Percentiles rank a stretch among this genome's conserved stretches.
These are phyloP conservation scores for Ogataea populi-albae DNA, from an alignment of 805 yeast genomes.

Conservation along the genomic window DNA sequence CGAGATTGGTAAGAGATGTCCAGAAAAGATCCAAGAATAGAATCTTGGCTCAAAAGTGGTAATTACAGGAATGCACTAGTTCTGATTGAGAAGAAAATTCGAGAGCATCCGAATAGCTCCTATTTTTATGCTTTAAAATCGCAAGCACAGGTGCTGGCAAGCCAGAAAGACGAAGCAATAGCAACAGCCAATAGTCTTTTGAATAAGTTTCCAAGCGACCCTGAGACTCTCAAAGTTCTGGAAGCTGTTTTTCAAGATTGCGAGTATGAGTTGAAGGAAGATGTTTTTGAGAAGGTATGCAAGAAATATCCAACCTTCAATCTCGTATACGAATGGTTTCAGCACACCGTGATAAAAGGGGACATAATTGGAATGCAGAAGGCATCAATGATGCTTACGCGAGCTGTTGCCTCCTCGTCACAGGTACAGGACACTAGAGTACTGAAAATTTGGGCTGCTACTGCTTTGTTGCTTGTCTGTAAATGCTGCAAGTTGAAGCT, in stretches of 20 bases:
- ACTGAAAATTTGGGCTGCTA: conserved; percentile 53
- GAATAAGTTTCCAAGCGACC: conserved; percentile 50
- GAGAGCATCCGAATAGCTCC: conserved; percentile 55
- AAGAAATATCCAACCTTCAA: conserved; percentile 53
- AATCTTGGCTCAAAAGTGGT: conserved; percentile 36
- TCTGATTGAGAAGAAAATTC: conserved; percentile 45
- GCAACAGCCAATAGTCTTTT: conserved; percentile 30
- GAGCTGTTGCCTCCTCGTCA: conserved; percentile 22
- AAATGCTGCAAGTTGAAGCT: conserved; percentile 33
- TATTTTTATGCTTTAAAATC: conserved; percentile 49
- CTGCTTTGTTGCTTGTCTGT: conserved; percentile 45
- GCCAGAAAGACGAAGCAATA: conserved; percentile 34
- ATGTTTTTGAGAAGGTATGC: conserved; percentile 55
- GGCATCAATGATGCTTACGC: conserved; percentile 44
- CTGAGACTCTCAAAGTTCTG: conserved; percentile 47
- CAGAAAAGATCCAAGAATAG: conserved; percentile 20
- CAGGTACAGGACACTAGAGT: conserved; percentile 30
- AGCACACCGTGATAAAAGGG: conserved; percentile 42
- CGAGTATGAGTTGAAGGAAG: conserved; percentile 38
- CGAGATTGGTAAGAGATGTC: conserved; percentile 21
- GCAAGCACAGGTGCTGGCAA: conserved; percentile 34
- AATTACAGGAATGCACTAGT: conserved; percentile 52
- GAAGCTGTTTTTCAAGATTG: conserved; percentile 41
- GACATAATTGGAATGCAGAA: conserved; percentile 55
- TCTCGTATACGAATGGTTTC: conserved; percentile 56